Evolutionary conservation across 148 eudicot species (phyloP).

Genomic region (Agrostemma githago): DNA sequence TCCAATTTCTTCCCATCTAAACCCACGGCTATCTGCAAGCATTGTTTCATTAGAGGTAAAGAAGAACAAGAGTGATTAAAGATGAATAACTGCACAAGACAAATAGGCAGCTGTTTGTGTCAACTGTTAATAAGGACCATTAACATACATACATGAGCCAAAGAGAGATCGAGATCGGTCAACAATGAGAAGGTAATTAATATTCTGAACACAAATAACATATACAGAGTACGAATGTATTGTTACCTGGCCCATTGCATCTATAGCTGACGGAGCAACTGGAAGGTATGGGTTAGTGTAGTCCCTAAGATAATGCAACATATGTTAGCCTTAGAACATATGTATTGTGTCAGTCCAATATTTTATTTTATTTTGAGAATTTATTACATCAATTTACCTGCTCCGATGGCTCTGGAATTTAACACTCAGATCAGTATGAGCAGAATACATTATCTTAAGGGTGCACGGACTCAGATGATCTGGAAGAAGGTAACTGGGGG

Average conservation of each 20-base stretch:
- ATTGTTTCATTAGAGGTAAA: background rate
- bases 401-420: conserved; percentile 95
- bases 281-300: conserved; percentile 91
- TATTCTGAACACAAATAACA: background rate
- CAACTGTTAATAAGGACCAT: background rate
- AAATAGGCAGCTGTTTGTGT: background rate
- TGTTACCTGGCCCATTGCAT: conserved; percentile 84
- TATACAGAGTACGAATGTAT: background rate
- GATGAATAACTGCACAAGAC: background rate
- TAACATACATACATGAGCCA: background rate
- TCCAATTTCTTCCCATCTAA: conserved; percentile 84
- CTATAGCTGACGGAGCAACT: conserved; percentile 92
- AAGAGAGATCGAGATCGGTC: background rate
- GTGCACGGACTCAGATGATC: conserved; percentile 73
- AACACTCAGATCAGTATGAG: conserved; percentile 89
- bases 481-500: conserved; percentile 75
- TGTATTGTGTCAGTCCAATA: background rate
- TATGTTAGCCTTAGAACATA: background rate
- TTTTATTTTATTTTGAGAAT: background rate
- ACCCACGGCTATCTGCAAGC: conserved; percentile 55
- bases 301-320: conserved; percentile 58
- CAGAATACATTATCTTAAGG: conserved; percentile 85
- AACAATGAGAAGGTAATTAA: background rate
- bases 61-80: background rate
- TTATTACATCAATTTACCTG: conserved; percentile 46